Conservation (phyloP, 768 basidiomycete species). For the Kwoniella sp. region DNA sequence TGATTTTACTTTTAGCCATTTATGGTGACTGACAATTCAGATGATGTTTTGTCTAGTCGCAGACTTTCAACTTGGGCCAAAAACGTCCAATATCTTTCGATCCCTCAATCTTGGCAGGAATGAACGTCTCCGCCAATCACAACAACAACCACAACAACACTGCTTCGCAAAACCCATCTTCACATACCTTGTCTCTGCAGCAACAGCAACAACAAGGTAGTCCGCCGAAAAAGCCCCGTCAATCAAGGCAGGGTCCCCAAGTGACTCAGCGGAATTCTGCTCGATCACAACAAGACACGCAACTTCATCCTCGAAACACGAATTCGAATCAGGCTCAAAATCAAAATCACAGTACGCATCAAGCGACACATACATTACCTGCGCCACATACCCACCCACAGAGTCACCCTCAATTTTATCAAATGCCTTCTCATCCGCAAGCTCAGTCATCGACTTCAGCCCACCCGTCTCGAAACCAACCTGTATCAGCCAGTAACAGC, state of each 20-base stretch:
- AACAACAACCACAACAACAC: slow-evolving; percentile 2
- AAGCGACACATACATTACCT: slow-evolving; percentile 10
- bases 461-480: neutral
- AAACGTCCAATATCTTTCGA: slow-evolving; percentile 27
- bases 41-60: neutral
- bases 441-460: neutral
- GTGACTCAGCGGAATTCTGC: neutral
- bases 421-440: neutral
- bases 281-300: neutral
- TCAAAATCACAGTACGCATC: slow-evolving; percentile 8
- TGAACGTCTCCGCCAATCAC: neutral
- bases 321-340: slow-evolving; percentile 3
- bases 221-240: slow-evolving; percentile 28
- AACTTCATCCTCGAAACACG: neutral
- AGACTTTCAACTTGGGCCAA: slow-evolving; percentile 16
- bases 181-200: slow-evolving; percentile 10
- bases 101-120: slow-evolving; percentile 9
- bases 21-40: too few species aligned
- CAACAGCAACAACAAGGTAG: slow-evolving; percentile 6
- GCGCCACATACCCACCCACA: slow-evolving; percentile 6
- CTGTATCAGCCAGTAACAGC: neutral
- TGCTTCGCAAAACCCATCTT: neutral
- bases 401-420: slow-evolving; percentile 2
- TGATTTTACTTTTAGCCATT: too few species aligned
- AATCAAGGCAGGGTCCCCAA: neutral